phyloP scores from a whole-genome alignment of 2,329 filamentous ascomycete genomes.

The Phoma sp. region DNA sequence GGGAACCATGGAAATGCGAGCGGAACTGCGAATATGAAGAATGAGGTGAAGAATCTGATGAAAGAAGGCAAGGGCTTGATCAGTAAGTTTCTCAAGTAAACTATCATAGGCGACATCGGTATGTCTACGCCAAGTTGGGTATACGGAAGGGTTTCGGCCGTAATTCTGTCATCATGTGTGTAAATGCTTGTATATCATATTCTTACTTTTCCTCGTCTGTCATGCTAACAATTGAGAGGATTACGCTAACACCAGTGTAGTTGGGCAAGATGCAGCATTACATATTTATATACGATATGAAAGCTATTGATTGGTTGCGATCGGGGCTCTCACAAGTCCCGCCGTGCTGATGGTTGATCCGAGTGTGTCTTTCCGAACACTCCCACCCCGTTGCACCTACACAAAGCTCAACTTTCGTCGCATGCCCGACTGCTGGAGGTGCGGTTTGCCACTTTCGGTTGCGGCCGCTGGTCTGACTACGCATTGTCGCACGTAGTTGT shows the following conservation, averaged over 20 bases:
- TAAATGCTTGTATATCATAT: neutral
- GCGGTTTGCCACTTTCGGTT: neutral
- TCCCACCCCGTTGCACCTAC: neutral
- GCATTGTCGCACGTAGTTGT: too few relatives aligned
- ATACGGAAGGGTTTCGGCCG: neutral
- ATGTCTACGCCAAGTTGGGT: neutral
- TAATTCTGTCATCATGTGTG: too few relatives aligned
- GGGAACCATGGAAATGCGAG: slow-evolving; percentile 25
- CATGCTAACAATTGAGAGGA: neutral
- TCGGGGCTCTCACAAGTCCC: neutral
- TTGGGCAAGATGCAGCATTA: neutral
- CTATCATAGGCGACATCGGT: neutral
- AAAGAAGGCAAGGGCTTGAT: slow-evolving; percentile 35
- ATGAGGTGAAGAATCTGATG: slow-evolving; percentile 32
- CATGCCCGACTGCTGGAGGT: too few relatives aligned
- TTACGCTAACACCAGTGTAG: neutral
- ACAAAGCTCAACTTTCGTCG: too few relatives aligned
- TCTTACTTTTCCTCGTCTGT: neutral
- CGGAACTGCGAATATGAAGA: slow-evolving; percentile 23
- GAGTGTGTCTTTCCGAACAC: neutral
- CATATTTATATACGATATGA: neutral
- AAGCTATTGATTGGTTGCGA: neutral
- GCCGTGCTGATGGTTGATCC: neutral
- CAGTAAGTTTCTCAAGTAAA: slow-evolving; percentile 38
- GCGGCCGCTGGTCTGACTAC: neutral